These are phyloP conservation scores for Sporobolomyces phaffii DNA, from an alignment of 768 basidiomycete species.

Conservation along the genomic window DNA sequence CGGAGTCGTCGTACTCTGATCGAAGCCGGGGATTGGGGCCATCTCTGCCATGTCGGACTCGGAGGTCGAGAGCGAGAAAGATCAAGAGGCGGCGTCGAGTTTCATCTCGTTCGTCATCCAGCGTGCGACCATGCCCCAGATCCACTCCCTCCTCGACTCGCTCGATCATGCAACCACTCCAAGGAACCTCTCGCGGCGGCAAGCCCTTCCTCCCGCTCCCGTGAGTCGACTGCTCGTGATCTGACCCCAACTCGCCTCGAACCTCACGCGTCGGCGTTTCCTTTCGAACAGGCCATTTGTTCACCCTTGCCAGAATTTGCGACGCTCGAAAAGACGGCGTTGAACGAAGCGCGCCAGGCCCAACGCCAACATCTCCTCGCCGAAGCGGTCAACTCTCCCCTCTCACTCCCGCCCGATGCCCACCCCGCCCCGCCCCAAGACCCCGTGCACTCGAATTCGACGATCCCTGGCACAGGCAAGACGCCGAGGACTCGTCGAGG, in stretches of 20 bases:
- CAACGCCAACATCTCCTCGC: not conserved
- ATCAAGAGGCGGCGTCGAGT: too few species aligned
- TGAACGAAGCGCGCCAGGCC: not conserved
- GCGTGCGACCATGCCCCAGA: not conserved
- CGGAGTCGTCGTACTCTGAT: not conserved
- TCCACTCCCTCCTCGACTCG: not conserved
- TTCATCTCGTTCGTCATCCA: not conserved
- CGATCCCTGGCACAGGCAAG: not conserved
- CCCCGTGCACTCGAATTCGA: not conserved
- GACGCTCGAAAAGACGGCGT: not conserved
- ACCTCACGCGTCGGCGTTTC: not conserved
- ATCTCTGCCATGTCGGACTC: not conserved
- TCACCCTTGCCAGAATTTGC: not conserved
- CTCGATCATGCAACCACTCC: not conserved
- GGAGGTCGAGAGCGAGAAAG: too few species aligned
- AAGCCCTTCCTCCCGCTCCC: slow-evolving; percentile 4
- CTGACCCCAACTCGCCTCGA: not conserved
- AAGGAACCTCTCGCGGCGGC: not conserved
- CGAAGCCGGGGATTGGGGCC: not conserved
- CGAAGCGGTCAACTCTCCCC: not conserved
- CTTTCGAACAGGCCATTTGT: not conserved
- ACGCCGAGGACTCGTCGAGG: not conserved
- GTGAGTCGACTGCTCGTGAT: not conserved
- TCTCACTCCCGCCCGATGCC: not conserved
- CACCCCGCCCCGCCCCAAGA: not conserved